Base-by-base conservation (phyloP, 1,139 yeast genomes). In the Saccharomyces hybrid region DNA sequence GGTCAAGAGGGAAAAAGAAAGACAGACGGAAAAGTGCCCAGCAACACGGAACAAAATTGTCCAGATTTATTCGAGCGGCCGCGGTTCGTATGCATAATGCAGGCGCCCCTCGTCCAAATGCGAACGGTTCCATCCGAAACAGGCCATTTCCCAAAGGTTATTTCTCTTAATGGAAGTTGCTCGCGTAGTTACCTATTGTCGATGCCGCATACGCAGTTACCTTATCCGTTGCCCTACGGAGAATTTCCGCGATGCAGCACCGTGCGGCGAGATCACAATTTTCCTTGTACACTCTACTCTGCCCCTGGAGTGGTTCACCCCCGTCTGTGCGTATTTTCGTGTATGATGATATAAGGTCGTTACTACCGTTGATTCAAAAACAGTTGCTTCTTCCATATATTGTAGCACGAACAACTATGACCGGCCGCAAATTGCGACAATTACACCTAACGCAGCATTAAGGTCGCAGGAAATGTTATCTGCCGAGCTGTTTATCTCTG, bases 21-120 rank as follows among this genome's bases (percentile, higher is more conserved):
- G 38, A 47, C 25, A 47, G 28, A 47, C 32, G 25, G 41, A 47
- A 47, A 31, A 47, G 49, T 27, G 27, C 29, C 28, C 38, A 47
- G 26, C 32, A 26, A n/a, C 49, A 27, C 48, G 28, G 28, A 46
- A 27, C 34, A 16, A 38, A 38, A 38, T 16, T 16, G 25, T 38
- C 44, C 11, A 38, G 25, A 3, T 2, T 9, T 16, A 38, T 38
- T 38, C 44, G 25, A 38, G 44, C 44, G 25, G 23, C 44, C 25
- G 44, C 44, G 44, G 23, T 11, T 16, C n/a, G n/a, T 38, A 38
- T 38, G 44, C 44, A 38, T 38, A 38, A 16, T 16, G 44, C 44
- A 38, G 5, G 44, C 44, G 44, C 44, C 44, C 44, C 44, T 38
- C 16, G 44, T 9, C 25, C 44, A 16, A 16, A 38, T 38, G 25